Evolutionary conservation across 202 grass and related monocot species (phyloP).

Genomic region (Setaria italica): DNA sequence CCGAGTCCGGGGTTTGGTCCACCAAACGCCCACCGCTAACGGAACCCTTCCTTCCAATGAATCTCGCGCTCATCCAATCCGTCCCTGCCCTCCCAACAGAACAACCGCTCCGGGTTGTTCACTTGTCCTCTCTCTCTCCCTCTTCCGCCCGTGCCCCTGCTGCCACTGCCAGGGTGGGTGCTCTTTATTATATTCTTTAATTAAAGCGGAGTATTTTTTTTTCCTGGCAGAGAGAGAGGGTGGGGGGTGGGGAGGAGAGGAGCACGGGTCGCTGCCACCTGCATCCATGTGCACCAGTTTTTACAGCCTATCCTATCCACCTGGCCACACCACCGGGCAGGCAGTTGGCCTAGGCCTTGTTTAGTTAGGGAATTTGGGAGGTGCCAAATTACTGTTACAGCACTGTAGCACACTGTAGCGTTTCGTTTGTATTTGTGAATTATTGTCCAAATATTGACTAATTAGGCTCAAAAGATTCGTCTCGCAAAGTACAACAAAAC

Average conservation of each 20-base stretch:
- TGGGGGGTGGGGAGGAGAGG: accelerated
- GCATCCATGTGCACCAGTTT: conserved; percentile 30
- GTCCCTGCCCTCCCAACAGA: neutral
- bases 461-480: too few relatives aligned
- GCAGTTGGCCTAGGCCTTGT: conserved; percentile 32
- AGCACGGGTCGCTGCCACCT: conserved; percentile 4
- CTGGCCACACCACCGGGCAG: conserved; percentile 24
- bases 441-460: too few relatives aligned
- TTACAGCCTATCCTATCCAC: conserved; percentile 34
- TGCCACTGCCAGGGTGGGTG: conserved; percentile 6
- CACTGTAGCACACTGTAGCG: too few relatives aligned
- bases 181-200: neutral
- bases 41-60: conserved; percentile 38
- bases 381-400: too few relatives aligned
- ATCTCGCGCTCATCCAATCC: neutral
- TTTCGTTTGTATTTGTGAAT: too few relatives aligned
- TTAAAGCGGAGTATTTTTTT: neutral
- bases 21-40: conserved; percentile 58
- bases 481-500: too few relatives aligned
- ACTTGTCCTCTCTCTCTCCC: neutral
- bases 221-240: neutral
- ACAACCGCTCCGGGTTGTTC: neutral
- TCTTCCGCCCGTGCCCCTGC: neutral
- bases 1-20: conserved; percentile 36
- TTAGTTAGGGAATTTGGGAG: too few relatives aligned